Evolutionary conservation across 1,284 basidiomycete genomes (phyloP).

Genomic region (Albatrellus sp.): DNA sequence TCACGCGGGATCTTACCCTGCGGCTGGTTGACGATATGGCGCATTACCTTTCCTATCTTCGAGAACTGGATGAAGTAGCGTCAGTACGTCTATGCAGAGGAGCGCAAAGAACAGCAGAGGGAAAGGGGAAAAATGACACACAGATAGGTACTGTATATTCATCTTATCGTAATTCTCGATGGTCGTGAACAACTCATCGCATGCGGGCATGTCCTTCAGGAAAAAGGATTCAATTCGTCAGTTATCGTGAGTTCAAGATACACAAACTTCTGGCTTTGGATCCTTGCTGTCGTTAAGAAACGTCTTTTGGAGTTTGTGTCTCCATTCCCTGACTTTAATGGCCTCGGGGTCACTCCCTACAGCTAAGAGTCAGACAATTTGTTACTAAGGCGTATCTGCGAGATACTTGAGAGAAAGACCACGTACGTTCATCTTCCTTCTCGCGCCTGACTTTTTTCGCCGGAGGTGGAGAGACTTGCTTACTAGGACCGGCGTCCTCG

Average conservation of each 20-base stretch:
- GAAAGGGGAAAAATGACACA: conserved; percentile 15
- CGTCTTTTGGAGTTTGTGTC: conserved; percentile 82
- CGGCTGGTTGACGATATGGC: conserved; percentile 71
- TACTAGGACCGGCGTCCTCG: conserved; percentile 38
- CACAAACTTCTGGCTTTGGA: conserved; percentile 42
- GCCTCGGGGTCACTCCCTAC: conserved; percentile 60
- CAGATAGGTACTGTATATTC: conserved; percentile 74
- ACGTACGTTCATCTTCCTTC: conserved; percentile 44
- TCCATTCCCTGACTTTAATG: conserved; percentile 71
- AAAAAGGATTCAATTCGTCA: conserved; percentile 5
- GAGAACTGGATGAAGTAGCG: conserved; percentile 46
- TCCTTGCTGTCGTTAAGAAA: conserved; percentile 59
- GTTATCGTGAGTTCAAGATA: conserved; percentile 1
- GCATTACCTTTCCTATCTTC: conserved; percentile 98
- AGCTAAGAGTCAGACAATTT: conserved; percentile 19
- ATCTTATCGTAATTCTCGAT: conserved; percentile 80
- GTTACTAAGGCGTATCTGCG: conserved; percentile 4
- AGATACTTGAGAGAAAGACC: neutral
- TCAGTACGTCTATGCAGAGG: neutral
- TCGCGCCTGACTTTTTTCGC: conserved; percentile 57
- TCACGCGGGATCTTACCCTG: conserved; percentile 68
- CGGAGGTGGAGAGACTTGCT: conserved; percentile 43
- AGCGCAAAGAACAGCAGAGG: conserved; percentile 15
- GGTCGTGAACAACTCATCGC: conserved; percentile 69
- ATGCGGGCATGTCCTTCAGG: conserved; percentile 62